Evolutionary conservation across 768 basidiomycete species (phyloP).

Genomic region (Leccinellum rugosiceps): DNA sequence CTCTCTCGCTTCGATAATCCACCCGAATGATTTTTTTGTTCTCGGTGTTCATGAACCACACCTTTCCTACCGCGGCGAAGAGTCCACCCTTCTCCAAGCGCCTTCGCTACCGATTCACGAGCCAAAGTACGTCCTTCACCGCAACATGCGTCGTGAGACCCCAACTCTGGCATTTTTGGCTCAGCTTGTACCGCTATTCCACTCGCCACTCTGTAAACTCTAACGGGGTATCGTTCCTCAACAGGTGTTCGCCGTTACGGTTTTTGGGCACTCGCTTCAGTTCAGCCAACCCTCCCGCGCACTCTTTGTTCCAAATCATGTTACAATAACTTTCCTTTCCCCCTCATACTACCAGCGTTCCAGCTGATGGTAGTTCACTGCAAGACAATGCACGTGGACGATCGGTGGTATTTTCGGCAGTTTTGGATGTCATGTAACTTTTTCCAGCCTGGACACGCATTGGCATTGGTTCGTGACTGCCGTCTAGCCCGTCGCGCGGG

Average conservation of each 20-base stretch:
- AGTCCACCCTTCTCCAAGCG: neutral
- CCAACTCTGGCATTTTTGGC: neutral
- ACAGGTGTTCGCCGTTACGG: neutral
- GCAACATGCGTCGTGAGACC: slow-evolving; percentile 3
- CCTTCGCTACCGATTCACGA: neutral
- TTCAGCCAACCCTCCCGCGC: neutral
- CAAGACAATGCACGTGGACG: slow-evolving; percentile 3
- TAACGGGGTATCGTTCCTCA: neutral
- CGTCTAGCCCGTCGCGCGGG: neutral
- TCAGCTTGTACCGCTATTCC: slow-evolving; percentile 3
- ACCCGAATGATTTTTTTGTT: slow-evolving; percentile 1
- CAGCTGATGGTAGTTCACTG: neutral
- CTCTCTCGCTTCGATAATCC: neutral
- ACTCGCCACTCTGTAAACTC: slow-evolving; percentile 3
- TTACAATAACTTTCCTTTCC: neutral
- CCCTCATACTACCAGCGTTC: neutral
- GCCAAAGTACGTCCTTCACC: slow-evolving; percentile 1
- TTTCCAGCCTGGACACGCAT: neutral
- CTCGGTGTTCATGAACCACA: neutral
- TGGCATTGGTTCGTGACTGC: neutral
- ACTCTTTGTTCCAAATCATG: slow-evolving; percentile 1
- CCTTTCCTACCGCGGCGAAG: neutral
- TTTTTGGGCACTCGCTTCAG: neutral
- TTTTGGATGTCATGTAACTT: neutral
- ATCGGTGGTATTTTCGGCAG: slow-evolving; percentile 18